Evolutionary conservation across 345 rosid genomes (phyloP).

Genomic region (Populus ilicifolia): DNA sequence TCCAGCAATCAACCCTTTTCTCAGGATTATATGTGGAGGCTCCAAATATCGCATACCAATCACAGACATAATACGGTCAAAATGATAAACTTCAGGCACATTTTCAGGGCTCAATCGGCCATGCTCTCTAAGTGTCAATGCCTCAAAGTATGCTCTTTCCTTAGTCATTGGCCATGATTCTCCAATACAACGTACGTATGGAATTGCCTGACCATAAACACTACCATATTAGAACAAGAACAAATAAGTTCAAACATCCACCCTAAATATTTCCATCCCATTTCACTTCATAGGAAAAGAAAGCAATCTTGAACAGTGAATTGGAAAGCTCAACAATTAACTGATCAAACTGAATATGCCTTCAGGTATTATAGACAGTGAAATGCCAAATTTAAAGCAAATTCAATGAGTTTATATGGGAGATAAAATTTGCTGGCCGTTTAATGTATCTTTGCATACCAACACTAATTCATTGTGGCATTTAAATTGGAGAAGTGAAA

Average conservation of each 20-base stretch:
- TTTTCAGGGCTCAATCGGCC: slow-evolving; percentile 61
- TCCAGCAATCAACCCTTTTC: slow-evolving; percentile 91
- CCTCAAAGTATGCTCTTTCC: slow-evolving; percentile 89
- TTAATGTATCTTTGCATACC: not conserved
- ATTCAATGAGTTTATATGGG: not conserved
- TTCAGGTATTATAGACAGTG: not conserved
- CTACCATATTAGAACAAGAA: not conserved
- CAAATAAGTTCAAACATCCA: not conserved
- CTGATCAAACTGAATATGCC: not conserved
- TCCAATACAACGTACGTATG: slow-evolving; percentile 84
- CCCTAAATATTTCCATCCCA: not conserved
- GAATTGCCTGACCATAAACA: slow-evolving; percentile 62
- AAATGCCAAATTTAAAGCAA: not conserved
- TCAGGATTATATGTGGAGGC: slow-evolving; percentile 88
- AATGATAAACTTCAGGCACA: slow-evolving; percentile 93
- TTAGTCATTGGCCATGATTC: slow-evolving; percentile 98
- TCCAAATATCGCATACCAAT: slow-evolving; percentile 89
- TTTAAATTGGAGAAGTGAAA: not conserved
- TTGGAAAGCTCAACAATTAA: not conserved
- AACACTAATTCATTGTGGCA: not conserved
- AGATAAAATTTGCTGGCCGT: not conserved
- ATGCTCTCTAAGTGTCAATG: slow-evolving; percentile 56
- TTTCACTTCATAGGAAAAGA: not conserved
- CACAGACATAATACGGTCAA: slow-evolving; percentile 83
- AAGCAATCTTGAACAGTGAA: not conserved